phyloP scores from a whole-genome alignment of 1,139 yeast species.

The Taphrina wiesneri region DNA sequence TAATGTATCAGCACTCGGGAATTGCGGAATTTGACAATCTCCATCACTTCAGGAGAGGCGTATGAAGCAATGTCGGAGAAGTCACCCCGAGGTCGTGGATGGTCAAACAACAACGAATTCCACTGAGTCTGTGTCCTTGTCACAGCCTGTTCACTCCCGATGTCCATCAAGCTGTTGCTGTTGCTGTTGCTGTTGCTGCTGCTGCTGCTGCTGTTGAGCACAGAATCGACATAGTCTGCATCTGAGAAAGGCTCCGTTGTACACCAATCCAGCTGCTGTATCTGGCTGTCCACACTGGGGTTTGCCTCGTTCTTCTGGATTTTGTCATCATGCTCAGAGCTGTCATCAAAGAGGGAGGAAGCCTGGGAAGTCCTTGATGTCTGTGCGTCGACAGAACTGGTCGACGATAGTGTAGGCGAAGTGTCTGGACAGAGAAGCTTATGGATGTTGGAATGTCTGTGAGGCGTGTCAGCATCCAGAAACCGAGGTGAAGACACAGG shows the following conservation, averaged over 20 bases:
- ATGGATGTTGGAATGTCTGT: neutral
- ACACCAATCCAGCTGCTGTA: neutral
- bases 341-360: neutral
- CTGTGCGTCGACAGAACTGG: neutral
- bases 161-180: neutral
- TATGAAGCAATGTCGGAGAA: neutral
- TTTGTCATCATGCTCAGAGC: neutral
- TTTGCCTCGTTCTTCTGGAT: neutral
- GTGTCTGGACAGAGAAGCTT: neutral
- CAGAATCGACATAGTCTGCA: neutral
- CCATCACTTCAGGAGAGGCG: neutral
- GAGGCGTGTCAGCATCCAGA: neutral
- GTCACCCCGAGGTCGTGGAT: neutral
- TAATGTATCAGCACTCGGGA: conserved; percentile 18
- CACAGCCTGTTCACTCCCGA: neutral
- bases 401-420: neutral
- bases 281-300: neutral
- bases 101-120: neutral
- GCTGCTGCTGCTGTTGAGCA: too few species aligned
- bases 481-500: neutral
- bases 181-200: too few species aligned
- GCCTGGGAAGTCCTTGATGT: neutral
- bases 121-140: neutral
- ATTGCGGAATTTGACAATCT: conserved; percentile 1
- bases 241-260: neutral